Base-by-base conservation (phyloP, 495 filamentous ascomycete species). In the Aspergillus wentii region DNA sequence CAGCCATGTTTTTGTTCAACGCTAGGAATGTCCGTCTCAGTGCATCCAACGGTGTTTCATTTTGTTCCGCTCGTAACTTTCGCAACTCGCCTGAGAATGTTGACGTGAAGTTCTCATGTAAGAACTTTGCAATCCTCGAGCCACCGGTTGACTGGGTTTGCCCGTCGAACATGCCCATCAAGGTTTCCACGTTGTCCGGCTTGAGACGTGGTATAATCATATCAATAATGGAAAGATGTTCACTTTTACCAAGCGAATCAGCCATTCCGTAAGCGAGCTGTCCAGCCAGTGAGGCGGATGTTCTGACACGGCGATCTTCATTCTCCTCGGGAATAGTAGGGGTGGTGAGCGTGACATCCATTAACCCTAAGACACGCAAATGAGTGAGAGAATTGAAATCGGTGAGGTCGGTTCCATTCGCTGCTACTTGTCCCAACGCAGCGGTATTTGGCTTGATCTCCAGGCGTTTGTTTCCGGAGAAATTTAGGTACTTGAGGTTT, bases 151-250 rank as follows among this genome's bases (percentile, higher is more conserved):
- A 85, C 43, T 88, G 66, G 8, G 80, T 74, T 55, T 95, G 86
- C 2, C 92, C 92, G 59, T 99, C 92, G 51, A 99, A 99, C 68
- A 99, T 78, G 2, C 92, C 92, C 25, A 97, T 62, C 25, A 99
- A 69, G 10, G 83, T 92, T 56, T 97, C 89, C 35, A 86, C 81
- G 43, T 95, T 87, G 33, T 84, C 85, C n/a, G 86, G 88, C 52
- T 88, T 86, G 56, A 96, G 85, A 17, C 86, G 80, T 1, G 94
- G 94, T 20, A 97, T 86, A 27, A 97, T 88, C 70, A 99, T 84
- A 62, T 99, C 92, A 30, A 97, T 85, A n/a, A 89, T 95, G 8
- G 94, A 96, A 5, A 99, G 60, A 59, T 99, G 92, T 52, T 97
- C 89, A 49, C 88, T 88, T 47, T 76, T 83, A 11, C 92, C 92